Evolutionary conservation across 2,329 filamentous ascomycete species (phyloP), one percentile per base, ranked within the genome.

Genomic region (Sporothrix pallida): DNA sequence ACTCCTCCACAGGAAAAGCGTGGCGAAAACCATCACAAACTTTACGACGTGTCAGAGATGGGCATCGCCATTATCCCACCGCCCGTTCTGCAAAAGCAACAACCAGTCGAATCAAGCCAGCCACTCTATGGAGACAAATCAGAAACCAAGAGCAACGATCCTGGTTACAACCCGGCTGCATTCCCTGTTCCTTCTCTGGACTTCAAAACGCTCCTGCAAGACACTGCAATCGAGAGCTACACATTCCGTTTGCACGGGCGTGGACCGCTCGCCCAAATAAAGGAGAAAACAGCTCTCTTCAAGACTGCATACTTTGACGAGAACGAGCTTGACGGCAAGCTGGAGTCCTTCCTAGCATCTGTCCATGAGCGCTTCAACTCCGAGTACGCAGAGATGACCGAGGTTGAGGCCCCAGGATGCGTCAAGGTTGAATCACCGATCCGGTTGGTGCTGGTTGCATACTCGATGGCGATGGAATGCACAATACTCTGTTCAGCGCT

Each of bases 331-430:
- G 52, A 54, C 3, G n/a, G 20, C 17, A 54, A 54, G 52, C 52
- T 20, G 17, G 17, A 54, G 7, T 17, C 52, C 7, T 54, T 54
- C 17, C 23, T 54, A 7, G 52, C 52, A 10, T 54, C 52, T 2
- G 52, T 54, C n/a, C 52, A 54, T n/a, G 52, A 54, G n/a, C 52
- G 52, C 17, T 54, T 54, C 52, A 54, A 54, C 52, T 8, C 52
- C 52, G 52, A 54, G 7, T 54, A 54, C 52, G 17, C 52, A 17
- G 20, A 20, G 9, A 20, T 54, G 17, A 23, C n/a, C 17, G 52
- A n/a, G 17, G 6, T 6, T n/a, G 20, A 17, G 17, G n/a, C 3
- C 2, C 52, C 52, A 54, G 17, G 20, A 54, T 6, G 52, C 31
- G 31, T 7, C 31, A 37, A 23, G 20, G 52, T 10, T 8, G n/a